phyloP scores from a whole-genome alignment of 2,329 filamentous ascomycete species.

The Lachnellula occidentalis region DNA sequence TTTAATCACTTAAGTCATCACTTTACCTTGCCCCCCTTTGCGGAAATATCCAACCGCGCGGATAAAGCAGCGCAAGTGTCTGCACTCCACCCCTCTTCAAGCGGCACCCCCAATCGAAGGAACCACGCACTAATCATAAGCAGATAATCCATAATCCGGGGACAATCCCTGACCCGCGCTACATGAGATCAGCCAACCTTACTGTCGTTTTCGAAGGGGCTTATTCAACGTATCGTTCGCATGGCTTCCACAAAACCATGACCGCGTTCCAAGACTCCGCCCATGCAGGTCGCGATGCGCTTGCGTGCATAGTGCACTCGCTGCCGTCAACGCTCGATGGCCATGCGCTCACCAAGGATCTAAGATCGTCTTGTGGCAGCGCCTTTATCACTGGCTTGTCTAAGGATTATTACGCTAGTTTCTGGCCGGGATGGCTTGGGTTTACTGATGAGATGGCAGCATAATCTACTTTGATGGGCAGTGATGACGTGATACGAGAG shows the following conservation, averaged over 20 bases:
- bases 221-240: constrained; percentile 34
- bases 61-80: background rate
- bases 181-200: constrained; percentile 34
- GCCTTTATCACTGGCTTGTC: constrained; percentile 37
- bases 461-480: background rate
- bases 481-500: background rate
- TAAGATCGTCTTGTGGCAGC: constrained; percentile 33
- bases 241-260: constrained; percentile 31
- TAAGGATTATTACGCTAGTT: constrained; percentile 36
- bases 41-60: constrained; percentile 2
- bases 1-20: background rate
- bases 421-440: constrained; percentile 33
- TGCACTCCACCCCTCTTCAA: background rate
- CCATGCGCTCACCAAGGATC: constrained; percentile 29
- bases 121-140: constrained; percentile 9
- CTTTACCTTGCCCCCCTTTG: background rate
- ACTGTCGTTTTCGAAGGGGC: constrained; percentile 39
- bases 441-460: constrained; percentile 29
- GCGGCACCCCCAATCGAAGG: background rate
- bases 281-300: constrained; percentile 29
- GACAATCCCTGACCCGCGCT: constrained; percentile 36
- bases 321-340: constrained; percentile 29
- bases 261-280: constrained; percentile 20
- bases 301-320: constrained; percentile 36
- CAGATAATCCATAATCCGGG: constrained; percentile 41